Percentiles rank a stretch among this genome's conserved stretches.
phyloP scores from a whole-genome alignment of 148 eudicot genomes.

The Dysphania ambrosioides region DNA sequence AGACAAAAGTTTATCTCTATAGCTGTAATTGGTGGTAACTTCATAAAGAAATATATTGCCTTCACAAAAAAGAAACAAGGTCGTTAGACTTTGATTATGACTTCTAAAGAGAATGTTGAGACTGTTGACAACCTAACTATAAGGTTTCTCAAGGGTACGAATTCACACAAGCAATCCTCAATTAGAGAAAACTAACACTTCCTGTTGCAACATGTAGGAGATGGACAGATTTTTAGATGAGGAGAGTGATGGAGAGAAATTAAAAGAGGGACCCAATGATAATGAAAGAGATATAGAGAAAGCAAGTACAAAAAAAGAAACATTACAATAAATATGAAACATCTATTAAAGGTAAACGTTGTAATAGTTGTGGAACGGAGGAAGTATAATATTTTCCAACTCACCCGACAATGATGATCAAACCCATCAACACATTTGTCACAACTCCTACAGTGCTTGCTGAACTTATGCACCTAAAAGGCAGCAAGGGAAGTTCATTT shows the following conservation, averaged over 20 bases:
- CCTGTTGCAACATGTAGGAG: too few species aligned
- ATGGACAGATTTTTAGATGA: too few species aligned
- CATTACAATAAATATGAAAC: too few species aligned
- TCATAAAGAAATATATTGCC: neutral
- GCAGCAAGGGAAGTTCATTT: constrained; percentile 13
- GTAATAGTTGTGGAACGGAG: too few species aligned
- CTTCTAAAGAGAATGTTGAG: neutral
- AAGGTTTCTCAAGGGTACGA: too few species aligned
- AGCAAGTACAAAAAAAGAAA: too few species aligned
- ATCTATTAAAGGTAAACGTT: too few species aligned
- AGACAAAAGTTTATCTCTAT: neutral
- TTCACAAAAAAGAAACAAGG: neutral
- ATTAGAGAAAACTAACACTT: constrained; percentile 1
- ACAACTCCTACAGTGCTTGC: constrained; percentile 96
- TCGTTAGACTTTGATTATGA: neutral
- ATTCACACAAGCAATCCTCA: neutral
- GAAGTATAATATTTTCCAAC: constrained; percentile 20
- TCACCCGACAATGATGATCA: constrained; percentile 98
- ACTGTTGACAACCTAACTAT: too few species aligned
- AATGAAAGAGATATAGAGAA: too few species aligned
- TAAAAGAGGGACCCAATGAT: too few species aligned
- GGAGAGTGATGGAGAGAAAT: too few species aligned
- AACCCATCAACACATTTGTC: constrained; percentile 97
- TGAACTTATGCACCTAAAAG: constrained; percentile 76
- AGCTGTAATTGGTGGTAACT: neutral